Evolutionary conservation across 164 flowering plant species (phyloP).

Genomic region (Euptelea pleiosperma): DNA sequence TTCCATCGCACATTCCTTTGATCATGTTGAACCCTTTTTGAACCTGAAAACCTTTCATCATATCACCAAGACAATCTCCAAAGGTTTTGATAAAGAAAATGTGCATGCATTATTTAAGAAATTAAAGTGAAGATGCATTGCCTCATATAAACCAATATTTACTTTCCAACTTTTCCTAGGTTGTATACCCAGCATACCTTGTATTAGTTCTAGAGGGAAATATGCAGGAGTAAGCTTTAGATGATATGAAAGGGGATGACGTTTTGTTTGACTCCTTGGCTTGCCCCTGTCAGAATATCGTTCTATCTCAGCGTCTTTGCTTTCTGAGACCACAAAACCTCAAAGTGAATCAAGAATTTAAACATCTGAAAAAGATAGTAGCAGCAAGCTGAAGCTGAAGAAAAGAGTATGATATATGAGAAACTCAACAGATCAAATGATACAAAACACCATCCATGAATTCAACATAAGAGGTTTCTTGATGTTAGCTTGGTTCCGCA

Average conservation of each 20-base stretch:
- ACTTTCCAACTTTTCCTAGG: neutral
- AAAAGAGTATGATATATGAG: neutral
- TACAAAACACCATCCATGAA: conserved; percentile 1
- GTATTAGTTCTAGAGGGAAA: conserved; percentile 35
- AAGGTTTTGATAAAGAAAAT: neutral
- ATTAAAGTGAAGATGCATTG: too few species aligned
- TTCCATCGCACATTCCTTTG: conserved; percentile 42
- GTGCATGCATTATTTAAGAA: neutral
- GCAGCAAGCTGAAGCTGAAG: neutral
- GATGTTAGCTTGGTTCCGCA: too few species aligned
- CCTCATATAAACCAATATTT: neutral
- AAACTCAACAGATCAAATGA: neutral
- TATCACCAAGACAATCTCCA: neutral
- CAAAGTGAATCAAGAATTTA: conserved; percentile 3
- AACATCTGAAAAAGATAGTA: neutral
- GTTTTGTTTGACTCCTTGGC: conserved; percentile 16
- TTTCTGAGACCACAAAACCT: conserved; percentile 21
- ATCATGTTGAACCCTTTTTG: conserved; percentile 18
- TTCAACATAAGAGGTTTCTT: too few species aligned
- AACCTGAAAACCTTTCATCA: conserved; percentile 24
- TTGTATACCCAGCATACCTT: conserved; percentile 32
- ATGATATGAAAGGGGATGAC: conserved; percentile 21
- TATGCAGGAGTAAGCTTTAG: conserved; percentile 23
- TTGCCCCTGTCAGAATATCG: conserved; percentile 35
- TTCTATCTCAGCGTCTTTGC: conserved; percentile 30